A percentile compares a stretch with the other conserved stretches of the same genome.
Conservation (phyloP, 495 filamentous ascomycete species). For the Cercophora sp. region DNA sequence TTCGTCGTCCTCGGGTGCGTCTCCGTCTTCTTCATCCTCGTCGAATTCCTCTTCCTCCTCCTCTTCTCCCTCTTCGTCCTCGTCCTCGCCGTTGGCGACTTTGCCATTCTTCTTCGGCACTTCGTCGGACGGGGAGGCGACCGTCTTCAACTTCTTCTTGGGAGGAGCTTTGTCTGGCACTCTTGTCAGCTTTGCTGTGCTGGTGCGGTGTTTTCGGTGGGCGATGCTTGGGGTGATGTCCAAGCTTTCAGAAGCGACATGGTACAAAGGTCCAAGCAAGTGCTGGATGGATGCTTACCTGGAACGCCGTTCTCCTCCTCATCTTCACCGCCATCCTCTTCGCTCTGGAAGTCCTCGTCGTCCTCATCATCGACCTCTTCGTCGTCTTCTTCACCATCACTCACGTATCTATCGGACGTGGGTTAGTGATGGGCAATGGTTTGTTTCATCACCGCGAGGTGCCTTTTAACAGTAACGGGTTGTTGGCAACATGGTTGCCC, state of each 20-base stretch:
- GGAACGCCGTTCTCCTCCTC: slow-evolving; percentile 27
- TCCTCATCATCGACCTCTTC: slow-evolving; percentile 35
- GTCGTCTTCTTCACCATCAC: slow-evolving; percentile 40
- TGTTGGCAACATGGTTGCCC: too few species aligned
- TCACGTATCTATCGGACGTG: slow-evolving; percentile 27
- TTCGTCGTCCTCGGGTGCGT: slow-evolving; percentile 29
- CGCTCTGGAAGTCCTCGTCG: slow-evolving; percentile 31
- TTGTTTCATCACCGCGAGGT: neutral
- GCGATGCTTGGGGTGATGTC: too few species aligned
- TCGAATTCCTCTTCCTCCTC: slow-evolving; percentile 31
- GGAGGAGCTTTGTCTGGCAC: slow-evolving; percentile 37
- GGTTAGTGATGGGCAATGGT: neutral
- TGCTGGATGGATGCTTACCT: too few species aligned
- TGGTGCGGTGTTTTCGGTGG: neutral
- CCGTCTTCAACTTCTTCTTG: slow-evolving; percentile 49
- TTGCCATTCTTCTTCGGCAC: slow-evolving; percentile 32
- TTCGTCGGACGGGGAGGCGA: slow-evolving; percentile 22
- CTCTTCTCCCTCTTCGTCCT: slow-evolving; percentile 27
- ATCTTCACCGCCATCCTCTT: slow-evolving; percentile 33
- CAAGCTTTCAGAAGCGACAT: too few species aligned
- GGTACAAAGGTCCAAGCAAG: too few species aligned
- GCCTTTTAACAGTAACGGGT: too few species aligned
- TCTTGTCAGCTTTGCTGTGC: slow-evolving; percentile 1
- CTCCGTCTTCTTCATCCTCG: slow-evolving; percentile 32
- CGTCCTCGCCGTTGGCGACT: slow-evolving; percentile 17